These are phyloP conservation scores for Dissophora globulifera DNA, from an alignment of 192 early-diverging fungal species.

Conservation along the genomic window DNA sequence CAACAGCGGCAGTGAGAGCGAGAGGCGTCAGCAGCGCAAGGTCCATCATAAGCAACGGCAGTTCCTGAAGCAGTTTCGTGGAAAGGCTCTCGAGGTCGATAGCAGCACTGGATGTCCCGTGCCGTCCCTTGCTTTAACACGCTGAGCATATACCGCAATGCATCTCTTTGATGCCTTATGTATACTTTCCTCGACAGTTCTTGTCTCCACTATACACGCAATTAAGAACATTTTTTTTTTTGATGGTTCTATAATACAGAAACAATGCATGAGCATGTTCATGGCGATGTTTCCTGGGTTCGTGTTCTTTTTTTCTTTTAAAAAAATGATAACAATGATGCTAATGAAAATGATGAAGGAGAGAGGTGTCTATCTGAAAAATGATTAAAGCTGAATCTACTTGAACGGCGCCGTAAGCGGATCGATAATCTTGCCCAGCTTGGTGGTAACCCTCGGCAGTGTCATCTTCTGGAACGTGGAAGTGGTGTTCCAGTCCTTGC, in stretches of 20 bases:
- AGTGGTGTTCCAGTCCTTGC: conserved; percentile 95
- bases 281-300: too few relatives aligned
- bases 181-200: too few relatives aligned
- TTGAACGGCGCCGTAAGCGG: conserved; percentile 78
- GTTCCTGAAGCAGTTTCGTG: conserved; percentile 24
- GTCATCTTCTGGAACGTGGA: conserved; percentile 76
- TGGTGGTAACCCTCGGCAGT: conserved; percentile 84
- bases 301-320: too few relatives aligned
- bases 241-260: background rate
- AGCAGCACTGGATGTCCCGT: conserved; percentile 18
- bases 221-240: too few relatives aligned
- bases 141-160: background rate
- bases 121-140: background rate
- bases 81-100: conserved; percentile 23
- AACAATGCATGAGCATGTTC: background rate
- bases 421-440: conserved; percentile 88
- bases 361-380: background rate
- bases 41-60: conserved; percentile 10
- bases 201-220: too few relatives aligned
- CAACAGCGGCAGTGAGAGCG: too few relatives aligned
- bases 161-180: background rate
- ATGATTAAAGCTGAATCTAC: too few relatives aligned
- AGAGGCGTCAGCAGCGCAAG: background rate
- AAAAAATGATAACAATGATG: too few relatives aligned
- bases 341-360: background rate